Evolutionary conservation across 306 rosid species (phyloP).

Genomic region (Quercus bicolor): DNA sequence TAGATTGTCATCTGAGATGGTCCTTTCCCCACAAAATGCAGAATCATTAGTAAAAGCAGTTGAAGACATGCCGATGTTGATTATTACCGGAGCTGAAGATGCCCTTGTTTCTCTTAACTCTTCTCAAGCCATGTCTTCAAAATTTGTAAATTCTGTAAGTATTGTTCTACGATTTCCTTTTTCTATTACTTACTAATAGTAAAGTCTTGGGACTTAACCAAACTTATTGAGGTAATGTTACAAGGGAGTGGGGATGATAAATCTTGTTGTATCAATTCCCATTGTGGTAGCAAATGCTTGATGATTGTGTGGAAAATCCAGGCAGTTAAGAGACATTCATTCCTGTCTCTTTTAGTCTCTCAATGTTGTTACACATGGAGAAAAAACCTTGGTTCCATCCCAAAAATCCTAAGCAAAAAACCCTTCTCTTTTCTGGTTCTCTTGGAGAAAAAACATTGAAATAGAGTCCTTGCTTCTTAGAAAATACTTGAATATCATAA

Average conservation of each 20-base stretch:
- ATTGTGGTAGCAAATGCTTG: not conserved
- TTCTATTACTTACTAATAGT: not conserved
- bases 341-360: not conserved
- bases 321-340: not conserved
- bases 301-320: too few species aligned
- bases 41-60: conserved; percentile 65
- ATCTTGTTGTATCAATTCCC: not conserved
- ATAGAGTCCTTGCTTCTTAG: not conserved
- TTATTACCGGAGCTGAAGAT: conserved; percentile 77
- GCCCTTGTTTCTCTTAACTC: conserved; percentile 72
- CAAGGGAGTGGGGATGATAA: not conserved
- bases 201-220: not conserved
- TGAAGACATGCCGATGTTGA: conserved; percentile 66
- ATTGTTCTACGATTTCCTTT: not conserved
- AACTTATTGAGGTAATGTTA: not conserved
- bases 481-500: not conserved
- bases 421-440: not conserved
- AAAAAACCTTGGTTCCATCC: not conserved
- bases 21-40: conserved; percentile 58
- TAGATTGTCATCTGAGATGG: conserved; percentile 72
- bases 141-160: conserved; percentile 79
- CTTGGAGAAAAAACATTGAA: not conserved
- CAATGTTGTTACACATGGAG: not conserved
- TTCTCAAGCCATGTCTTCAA: conserved; percentile 81
- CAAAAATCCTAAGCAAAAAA: not conserved